Conservation (phyloP, 352 stramenopile genomes). For the Phytophthora hibernalis region DNA sequence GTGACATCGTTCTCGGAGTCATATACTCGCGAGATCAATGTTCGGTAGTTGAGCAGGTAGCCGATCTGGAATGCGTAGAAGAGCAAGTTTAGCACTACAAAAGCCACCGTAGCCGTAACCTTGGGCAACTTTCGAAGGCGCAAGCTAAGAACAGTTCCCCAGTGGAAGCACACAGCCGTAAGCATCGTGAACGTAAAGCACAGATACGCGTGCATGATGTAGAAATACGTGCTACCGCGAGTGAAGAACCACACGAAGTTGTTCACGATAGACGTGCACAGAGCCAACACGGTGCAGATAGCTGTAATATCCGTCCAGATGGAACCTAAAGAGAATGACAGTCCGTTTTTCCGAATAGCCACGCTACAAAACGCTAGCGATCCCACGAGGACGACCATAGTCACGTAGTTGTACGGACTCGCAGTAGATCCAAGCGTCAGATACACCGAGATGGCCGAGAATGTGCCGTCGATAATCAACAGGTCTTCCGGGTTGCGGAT, state of each 20-base stretch:
- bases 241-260: slow-evolving; percentile 85
- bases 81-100: slow-evolving; percentile 71
- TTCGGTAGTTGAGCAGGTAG: slow-evolving; percentile 72
- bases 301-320: slow-evolving; percentile 90
- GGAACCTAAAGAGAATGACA: slow-evolving; percentile 84
- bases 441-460: slow-evolving; percentile 82
- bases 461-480: slow-evolving; percentile 62
- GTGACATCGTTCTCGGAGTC: slow-evolving; percentile 66
- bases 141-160: slow-evolving; percentile 84
- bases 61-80: slow-evolving; percentile 86
- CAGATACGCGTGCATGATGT: slow-evolving; percentile 78
- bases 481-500: slow-evolving; percentile 60
- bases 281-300: slow-evolving; percentile 80
- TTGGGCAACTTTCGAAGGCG: slow-evolving; percentile 81
- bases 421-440: slow-evolving; percentile 60
- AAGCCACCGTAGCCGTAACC: slow-evolving; percentile 66
- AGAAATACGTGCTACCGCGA: slow-evolving; percentile 80
- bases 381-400: slow-evolving; percentile 84
- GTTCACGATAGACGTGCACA: slow-evolving; percentile 82
- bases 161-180: slow-evolving; percentile 88
- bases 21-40: slow-evolving; percentile 81
- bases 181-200: slow-evolving; percentile 93
- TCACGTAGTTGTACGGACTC: slow-evolving; percentile 91
- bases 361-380: slow-evolving; percentile 84
- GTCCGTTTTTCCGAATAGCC: slow-evolving; percentile 83